Evolutionary conservation across 1,284 basidiomycete genomes (phyloP), one percentile per base, ranked within the genome.

Genomic region (Retiboletus fuscus): DNA sequence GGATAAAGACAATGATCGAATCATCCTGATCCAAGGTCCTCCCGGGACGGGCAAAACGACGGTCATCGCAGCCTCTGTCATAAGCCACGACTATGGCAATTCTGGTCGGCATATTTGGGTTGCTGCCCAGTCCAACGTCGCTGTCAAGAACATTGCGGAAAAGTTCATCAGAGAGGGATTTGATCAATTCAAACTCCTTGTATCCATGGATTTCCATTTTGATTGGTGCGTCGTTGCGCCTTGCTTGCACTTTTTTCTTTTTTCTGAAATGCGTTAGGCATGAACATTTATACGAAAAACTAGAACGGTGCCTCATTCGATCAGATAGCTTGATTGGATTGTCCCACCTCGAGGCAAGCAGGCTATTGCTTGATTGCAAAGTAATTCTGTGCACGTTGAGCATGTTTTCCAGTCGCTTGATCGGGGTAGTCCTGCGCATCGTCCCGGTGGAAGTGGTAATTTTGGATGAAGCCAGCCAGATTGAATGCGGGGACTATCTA

Each of bases 391-490:
- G 87, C 79, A 88, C 87, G 1, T 68, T 88, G 1, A 82, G 81
- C 65, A 88, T 87, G 85, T 76, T 89, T 2, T 83, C 84, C 10
- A 77, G 83, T 62, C 74, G 72, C 6, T 12, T 16, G 0, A 69
- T 87, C 66, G 77, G 74, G 6, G 24, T 41, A 55, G 85, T 86
- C 69, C 77, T 84, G 7, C 76, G 68, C 3, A 39, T 77, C 26
- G 82, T 89, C 28, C 91, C 91, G 6, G 76, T 91, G 24, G 80
- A 84, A 22, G 85, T 80, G 24, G 76, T 92, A 26, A 79, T 92
- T 70, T 81, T 92, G 53, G 91, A 92, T 80, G 91, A 92, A 80
- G 91, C 91, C 0, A 90, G 88, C 78, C 91, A 92, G 71, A 91
- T 92, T 70, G 86, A 90, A 75, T 83, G 91, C 67, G 88, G 89